phyloP scores from a whole-genome alignment of 345 rosid species.

The Theobroma cacao region DNA sequence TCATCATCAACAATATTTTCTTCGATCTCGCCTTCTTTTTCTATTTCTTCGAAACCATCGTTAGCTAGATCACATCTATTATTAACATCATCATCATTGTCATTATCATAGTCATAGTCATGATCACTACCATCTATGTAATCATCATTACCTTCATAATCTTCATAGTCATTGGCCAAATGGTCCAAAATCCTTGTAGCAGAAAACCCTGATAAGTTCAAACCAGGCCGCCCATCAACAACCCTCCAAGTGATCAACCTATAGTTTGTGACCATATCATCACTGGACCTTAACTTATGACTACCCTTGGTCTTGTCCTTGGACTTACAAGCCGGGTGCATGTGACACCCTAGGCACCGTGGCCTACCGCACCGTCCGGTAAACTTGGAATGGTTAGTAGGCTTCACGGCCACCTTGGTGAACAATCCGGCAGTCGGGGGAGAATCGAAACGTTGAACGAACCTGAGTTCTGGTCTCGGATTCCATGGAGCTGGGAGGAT shows the following conservation, averaged over 20 bases:
- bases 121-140: background rate
- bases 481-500: constrained; percentile 51
- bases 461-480: constrained; percentile 32
- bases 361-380: constrained; percentile 52
- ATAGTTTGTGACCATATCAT: constrained; percentile 32
- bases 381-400: constrained; percentile 72
- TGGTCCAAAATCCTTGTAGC: constrained; percentile 52
- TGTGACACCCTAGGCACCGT: constrained; percentile 44
- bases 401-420: constrained; percentile 39
- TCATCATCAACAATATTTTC: background rate
- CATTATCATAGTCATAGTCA: background rate
- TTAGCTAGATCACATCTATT: background rate
- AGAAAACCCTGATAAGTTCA: constrained; percentile 38
- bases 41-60: background rate
- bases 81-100: background rate
- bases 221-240: constrained; percentile 28
- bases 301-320: constrained; percentile 60
- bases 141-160: constrained; percentile 7
- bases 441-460: constrained; percentile 38
- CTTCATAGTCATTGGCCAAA: constrained; percentile 23
- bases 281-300: constrained; percentile 45
- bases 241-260: constrained; percentile 43
- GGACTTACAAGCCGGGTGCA: constrained; percentile 47
- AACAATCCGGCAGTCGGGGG: constrained; percentile 45
- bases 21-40: background rate